Base-by-base conservation (phyloP, 1,284 basidiomycete species). In the Malassezia restricta region DNA sequence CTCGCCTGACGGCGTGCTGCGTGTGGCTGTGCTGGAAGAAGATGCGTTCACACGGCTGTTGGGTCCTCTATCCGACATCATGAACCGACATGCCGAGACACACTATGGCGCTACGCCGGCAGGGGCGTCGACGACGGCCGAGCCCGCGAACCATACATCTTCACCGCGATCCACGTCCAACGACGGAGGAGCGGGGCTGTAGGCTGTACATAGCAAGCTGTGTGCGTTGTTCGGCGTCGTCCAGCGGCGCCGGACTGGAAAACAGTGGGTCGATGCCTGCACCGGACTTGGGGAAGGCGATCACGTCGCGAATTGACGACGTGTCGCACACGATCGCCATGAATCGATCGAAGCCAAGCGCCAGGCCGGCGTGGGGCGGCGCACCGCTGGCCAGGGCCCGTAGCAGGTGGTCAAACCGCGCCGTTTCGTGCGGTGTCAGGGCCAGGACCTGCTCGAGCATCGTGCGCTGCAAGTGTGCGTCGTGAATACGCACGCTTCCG, bases 341-440 rank as follows among this genome's bases (percentile, higher is more conserved):
- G 58, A 95, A 77, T 37, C 90, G 81, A 77, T 95, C 91, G 63
- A 95, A 87, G 33, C 91, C 60, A 14, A 75, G 55, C 59, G 90
- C 90, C 50, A 95, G 86, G 39, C 90, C 90, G n/a, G 85, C 90
- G 75, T 96, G 90, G 56, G 90, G 90, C 9, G 90, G 91, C 6
- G 91, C 90, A 53, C 90, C 90, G 72, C 82, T 86, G 63, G 78
- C 78, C 47, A 96, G 78, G 4, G 90, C 91, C 63, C 86, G 82
- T 29, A 94, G 75, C 6, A 96, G 79, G 65, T 91, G 89, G 40
- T 78, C 76, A 75, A 96, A 96, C 1, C 86, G 80, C 3, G 77
- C 75, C 54, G 80, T 80, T 74, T 94, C 90, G 42, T 78, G 68
- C 42, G 82, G 79, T 52, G 78, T 78, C 49, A 94, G 77, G 78